phyloP scores from a whole-genome alignment of 176 grass and related monocot species.

The Melocanna baccifera region DNA sequence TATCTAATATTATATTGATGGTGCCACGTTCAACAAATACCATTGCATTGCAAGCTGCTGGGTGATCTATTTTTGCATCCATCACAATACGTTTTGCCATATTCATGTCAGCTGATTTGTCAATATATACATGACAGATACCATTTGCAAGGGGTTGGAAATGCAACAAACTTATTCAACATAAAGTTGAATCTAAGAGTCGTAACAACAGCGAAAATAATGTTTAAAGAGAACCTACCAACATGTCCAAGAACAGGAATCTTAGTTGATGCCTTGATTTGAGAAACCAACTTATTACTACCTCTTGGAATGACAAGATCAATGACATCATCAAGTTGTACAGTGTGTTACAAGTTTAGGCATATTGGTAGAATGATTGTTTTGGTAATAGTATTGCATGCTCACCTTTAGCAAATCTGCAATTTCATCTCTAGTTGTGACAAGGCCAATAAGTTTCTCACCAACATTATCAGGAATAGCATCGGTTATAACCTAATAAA shows the following conservation, averaged over 20 bases:
- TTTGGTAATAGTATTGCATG: constrained; percentile 1
- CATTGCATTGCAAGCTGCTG: constrained; percentile 97
- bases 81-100: constrained; percentile 87
- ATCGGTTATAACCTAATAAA: constrained; percentile 69
- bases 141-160: constrained; percentile 57
- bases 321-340: constrained; percentile 97
- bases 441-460: constrained; percentile 80
- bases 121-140: constrained; percentile 96
- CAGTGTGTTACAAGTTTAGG: constrained; percentile 31
- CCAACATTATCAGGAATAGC: constrained; percentile 78
- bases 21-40: constrained; percentile 40
- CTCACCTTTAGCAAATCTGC: constrained; percentile 87
- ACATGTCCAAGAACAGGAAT: constrained; percentile 97
- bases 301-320: constrained; percentile 99
- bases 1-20: constrained; percentile 2
- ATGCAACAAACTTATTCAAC: background rate
- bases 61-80: constrained; percentile 93
- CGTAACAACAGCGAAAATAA: background rate
- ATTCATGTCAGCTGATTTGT: constrained; percentile 89
- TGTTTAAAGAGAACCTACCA: constrained; percentile 47
- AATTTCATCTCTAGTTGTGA: constrained; percentile 93
- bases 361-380: constrained; percentile 2
- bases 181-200: background rate
- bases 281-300: constrained; percentile 87
- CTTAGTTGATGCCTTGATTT: constrained; percentile 95